Conservation (phyloP, 371 early-diverging fungal genomes). For the Phascolomyces articulosus region DNA sequence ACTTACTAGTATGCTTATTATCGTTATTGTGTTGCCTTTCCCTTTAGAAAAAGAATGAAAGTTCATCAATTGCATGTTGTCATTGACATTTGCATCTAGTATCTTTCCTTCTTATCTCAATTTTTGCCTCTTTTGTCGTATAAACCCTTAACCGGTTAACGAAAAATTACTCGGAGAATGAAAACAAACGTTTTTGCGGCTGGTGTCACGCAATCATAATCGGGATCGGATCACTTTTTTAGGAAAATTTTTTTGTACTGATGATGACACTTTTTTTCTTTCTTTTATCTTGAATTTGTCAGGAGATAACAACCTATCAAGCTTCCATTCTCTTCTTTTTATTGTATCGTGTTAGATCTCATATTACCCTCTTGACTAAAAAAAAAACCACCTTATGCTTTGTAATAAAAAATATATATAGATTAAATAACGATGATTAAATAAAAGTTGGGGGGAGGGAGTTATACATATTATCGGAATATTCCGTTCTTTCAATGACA, state of each 20-base stretch:
- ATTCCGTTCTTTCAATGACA: too few species aligned
- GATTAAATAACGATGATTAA: background rate
- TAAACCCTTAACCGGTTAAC: constrained; percentile 15
- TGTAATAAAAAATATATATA: background rate
- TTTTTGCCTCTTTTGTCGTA: background rate
- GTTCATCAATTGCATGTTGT: background rate
- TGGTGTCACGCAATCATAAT: background rate
- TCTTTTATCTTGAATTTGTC: too few species aligned
- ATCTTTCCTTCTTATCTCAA: background rate
- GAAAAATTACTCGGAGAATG: background rate
- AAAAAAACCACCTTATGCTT: too few species aligned
- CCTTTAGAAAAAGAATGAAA: too few species aligned
- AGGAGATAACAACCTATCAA: background rate
- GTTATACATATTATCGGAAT: background rate
- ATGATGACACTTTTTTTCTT: too few species aligned
- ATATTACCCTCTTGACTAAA: too few species aligned
- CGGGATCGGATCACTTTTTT: constrained; percentile 1
- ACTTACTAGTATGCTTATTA: too few species aligned
- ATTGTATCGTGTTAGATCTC: too few species aligned
- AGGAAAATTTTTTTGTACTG: background rate
- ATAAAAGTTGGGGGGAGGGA: background rate
- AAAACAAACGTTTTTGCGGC: background rate
- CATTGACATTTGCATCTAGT: background rate
- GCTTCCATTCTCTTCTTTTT: too few species aligned
- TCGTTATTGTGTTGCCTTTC: too few species aligned